Percentiles rank a stretch among this genome's conserved stretches.
These are phyloP conservation scores for Fusarium udum DNA, from an alignment of 2,329 filamentous ascomycete genomes.

Conservation along the genomic window DNA sequence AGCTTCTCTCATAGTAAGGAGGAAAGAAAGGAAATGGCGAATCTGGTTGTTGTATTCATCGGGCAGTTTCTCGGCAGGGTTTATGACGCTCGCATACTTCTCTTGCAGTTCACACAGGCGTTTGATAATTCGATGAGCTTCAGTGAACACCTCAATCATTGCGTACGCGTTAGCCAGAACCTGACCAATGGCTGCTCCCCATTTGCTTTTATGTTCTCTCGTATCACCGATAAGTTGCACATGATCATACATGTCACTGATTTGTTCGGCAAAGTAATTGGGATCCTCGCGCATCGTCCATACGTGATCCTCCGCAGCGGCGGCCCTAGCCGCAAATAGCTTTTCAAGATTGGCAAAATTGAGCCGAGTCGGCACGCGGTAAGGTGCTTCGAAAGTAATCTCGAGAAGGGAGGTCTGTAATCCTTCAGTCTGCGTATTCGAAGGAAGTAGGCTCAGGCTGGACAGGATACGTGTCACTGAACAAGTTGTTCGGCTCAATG, in stretches of 20 bases:
- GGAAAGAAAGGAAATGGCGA: background rate
- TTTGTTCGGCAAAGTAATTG: background rate
- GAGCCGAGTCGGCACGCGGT: background rate
- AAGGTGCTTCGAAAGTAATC: accelerated
- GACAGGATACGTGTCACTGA: accelerated
- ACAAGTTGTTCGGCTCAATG: accelerated
- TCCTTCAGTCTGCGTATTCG: background rate
- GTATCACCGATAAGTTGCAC: background rate
- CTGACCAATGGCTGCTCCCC: background rate
- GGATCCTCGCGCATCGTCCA: background rate
- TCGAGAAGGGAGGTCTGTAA: background rate
- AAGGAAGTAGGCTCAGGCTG: accelerated
- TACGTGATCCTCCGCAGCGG: background rate
- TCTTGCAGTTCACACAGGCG: background rate
- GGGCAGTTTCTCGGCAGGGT: background rate
- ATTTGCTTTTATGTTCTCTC: background rate
- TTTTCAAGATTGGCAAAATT: background rate
- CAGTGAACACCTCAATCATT: background rate
- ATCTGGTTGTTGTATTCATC: background rate
- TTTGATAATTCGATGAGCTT: background rate
- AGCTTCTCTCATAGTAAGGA: background rate
- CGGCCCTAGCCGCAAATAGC: background rate
- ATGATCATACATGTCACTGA: background rate
- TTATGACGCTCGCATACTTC: background rate
- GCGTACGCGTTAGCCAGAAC: background rate